Evolutionary conservation across 1,284 basidiomycete species (phyloP).

Genomic region (Agroathelia rolfsii): DNA sequence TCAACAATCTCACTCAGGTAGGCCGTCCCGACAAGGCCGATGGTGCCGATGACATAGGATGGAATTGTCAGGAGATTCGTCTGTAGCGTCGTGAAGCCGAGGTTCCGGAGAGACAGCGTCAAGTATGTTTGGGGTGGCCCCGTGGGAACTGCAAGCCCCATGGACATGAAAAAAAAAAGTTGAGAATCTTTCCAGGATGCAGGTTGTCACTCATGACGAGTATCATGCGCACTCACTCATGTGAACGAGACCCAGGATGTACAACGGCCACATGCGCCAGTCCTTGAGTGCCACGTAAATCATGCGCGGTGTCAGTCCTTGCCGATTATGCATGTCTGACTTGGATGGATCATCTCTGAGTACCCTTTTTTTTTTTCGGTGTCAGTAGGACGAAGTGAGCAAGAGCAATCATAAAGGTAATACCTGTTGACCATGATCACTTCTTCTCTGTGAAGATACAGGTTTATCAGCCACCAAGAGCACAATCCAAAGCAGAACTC

Average conservation of each 20-base stretch:
- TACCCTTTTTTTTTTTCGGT: constrained; percentile 26
- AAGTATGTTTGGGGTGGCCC: constrained; percentile 42
- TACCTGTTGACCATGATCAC: constrained; percentile 49
- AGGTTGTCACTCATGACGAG: too few relatives aligned
- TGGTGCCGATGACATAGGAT: constrained; percentile 31
- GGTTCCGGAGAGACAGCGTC: constrained; percentile 38
- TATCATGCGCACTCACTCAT: constrained; percentile 26
- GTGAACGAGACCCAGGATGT: constrained; percentile 34
- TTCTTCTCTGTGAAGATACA: constrained; percentile 30
- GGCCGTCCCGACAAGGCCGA: constrained; percentile 34
- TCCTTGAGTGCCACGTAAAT: constrained; percentile 37
- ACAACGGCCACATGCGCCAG: constrained; percentile 49
- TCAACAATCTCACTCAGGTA: constrained; percentile 46
- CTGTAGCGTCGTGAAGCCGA: constrained; percentile 43
- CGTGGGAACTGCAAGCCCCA: constrained; percentile 31
- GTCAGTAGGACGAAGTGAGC: too few relatives aligned
- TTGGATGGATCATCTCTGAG: constrained; percentile 51
- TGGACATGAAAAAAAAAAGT: constrained; percentile 21
- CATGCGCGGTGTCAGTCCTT: constrained; percentile 37
- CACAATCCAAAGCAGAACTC: constrained; percentile 2
- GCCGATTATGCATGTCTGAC: constrained; percentile 56
- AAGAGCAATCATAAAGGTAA: not conserved
- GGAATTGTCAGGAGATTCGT: constrained; percentile 44
- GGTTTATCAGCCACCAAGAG: not conserved
- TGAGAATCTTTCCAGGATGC: not conserved